Conservation (phyloP, 176 grass and related monocot species). For the Panicum miliaceum region DNA sequence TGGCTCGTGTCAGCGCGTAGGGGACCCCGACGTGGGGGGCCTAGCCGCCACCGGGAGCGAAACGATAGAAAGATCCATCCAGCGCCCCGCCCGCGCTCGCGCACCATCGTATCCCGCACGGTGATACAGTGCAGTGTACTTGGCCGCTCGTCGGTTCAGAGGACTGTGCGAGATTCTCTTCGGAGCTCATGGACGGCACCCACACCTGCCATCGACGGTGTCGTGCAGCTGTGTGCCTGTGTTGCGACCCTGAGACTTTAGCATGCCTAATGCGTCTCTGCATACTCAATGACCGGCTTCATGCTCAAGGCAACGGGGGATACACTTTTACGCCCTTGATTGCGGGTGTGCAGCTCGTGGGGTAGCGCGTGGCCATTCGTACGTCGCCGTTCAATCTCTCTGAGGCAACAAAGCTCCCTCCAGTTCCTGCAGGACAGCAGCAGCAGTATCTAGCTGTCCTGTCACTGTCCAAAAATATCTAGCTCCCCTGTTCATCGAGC, state of each 20-base stretch:
- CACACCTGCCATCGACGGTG: not conserved
- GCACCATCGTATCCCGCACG: not conserved
- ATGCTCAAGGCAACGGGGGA: not conserved
- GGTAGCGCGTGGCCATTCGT: not conserved
- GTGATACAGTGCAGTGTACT: not conserved
- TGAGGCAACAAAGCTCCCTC: not conserved
- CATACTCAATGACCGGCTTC: not conserved
- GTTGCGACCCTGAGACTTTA: not conserved
- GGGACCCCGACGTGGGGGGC: not conserved
- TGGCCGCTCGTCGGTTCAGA: not conserved
- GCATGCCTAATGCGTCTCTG: not conserved
- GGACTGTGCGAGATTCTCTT: not conserved
- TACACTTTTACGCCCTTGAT: not conserved
- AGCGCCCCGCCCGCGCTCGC: not conserved
- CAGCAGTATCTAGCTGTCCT: not conserved
- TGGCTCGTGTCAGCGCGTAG: constrained; percentile 3
- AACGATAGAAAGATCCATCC: not conserved
- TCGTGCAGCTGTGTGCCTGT: not conserved
- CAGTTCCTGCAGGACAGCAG: not conserved
- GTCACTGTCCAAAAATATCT: not conserved
- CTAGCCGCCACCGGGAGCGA: not conserved
- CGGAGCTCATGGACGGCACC: not conserved
- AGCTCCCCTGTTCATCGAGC: not conserved
- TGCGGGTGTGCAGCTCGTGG: not conserved
- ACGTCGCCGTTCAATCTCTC: not conserved